Evolutionary conservation across 306 rosid species (phyloP).

Genomic region (Pterocarpus santalinus): DNA sequence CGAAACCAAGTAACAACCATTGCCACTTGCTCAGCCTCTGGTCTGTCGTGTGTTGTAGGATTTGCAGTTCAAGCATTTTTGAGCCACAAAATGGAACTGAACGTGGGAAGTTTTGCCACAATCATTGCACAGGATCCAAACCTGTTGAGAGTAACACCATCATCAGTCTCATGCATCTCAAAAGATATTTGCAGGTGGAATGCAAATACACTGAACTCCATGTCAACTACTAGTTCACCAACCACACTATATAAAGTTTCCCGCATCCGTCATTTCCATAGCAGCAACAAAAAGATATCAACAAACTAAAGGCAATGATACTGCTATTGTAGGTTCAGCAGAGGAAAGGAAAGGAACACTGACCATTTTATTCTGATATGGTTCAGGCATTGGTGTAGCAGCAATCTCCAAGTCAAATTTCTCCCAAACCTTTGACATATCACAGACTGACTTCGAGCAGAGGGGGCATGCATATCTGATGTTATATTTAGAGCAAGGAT

Average conservation of each 20-base stretch:
- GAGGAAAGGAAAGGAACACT: neutral
- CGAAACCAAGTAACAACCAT: constrained; percentile 4
- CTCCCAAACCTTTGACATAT: constrained; percentile 96
- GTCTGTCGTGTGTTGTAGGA: constrained; percentile 88
- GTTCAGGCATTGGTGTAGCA: constrained; percentile 75
- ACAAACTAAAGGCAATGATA: no score
- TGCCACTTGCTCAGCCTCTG: constrained; percentile 63
- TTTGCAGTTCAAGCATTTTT: constrained; percentile 77
- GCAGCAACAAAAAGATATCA: neutral
- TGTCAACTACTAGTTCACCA: neutral
- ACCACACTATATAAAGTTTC: neutral
- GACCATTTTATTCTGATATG: constrained; percentile 72
- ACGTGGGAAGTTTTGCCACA: constrained; percentile 72
- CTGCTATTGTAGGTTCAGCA: neutral
- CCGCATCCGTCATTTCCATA: neutral
- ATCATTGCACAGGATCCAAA: constrained; percentile 88
- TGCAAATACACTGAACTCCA: neutral
- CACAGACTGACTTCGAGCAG: constrained; percentile 86
- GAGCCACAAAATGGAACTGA: constrained; percentile 75
- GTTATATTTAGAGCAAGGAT: neutral
- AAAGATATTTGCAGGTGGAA: no score
- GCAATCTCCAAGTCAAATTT: constrained; percentile 80
- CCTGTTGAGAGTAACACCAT: constrained; percentile 50
- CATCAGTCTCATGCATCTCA: constrained; percentile 9
- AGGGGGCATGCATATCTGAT: constrained; percentile 85